Base-by-base conservation (phyloP, 768 basidiomycete species). In the Coprinopsis sp. region DNA sequence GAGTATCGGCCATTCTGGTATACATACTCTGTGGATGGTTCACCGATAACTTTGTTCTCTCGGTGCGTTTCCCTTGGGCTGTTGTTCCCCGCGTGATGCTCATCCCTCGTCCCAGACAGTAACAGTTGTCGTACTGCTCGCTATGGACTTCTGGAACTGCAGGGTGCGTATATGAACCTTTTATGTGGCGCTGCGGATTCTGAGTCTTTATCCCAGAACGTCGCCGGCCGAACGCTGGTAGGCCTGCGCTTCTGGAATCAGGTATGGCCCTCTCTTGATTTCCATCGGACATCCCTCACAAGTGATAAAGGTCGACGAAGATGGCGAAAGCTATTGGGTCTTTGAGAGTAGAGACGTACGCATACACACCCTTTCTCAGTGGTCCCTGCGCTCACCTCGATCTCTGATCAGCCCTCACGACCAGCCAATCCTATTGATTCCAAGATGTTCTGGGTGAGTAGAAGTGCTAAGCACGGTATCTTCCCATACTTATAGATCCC, bases 61-160 rank as follows among this genome's bases (percentile, higher is more conserved):
- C 92, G 37, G 93, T 95, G 49, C 56, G 90, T 57, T 23, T 66
- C 24, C 34, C 27, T 28, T 16, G 16, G 11, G 33, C 19, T 44
- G 44, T 14, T 4, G 16, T 42, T 23, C 6, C 27, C 37, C 24
- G 53, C 23, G 47, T 19, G 27, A n/a, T 41, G 13, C 16, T 4
- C n/a, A 7, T 34, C 12, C 12, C 24, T 39, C 10, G 16, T 38
- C n/a, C n/a, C n/a, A 76, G 74, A 95, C 93, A 21, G 94, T 99
- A 3, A 65, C 80, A 7, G 95, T 98, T 0, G 96, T 98, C 18
- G 84, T 97, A 1, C 72, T 99, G 13, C 79, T 99, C 21, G 88
- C 94, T 0, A 87, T 95, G 80, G 96, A 99, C 68, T 99, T 99
- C 64, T 99, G 95, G 96, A 97, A 95, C 57, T 92, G 91, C 54